Base-by-base conservation (phyloP, 176 grass and related monocot genomes). In the Bromus sterilis region DNA sequence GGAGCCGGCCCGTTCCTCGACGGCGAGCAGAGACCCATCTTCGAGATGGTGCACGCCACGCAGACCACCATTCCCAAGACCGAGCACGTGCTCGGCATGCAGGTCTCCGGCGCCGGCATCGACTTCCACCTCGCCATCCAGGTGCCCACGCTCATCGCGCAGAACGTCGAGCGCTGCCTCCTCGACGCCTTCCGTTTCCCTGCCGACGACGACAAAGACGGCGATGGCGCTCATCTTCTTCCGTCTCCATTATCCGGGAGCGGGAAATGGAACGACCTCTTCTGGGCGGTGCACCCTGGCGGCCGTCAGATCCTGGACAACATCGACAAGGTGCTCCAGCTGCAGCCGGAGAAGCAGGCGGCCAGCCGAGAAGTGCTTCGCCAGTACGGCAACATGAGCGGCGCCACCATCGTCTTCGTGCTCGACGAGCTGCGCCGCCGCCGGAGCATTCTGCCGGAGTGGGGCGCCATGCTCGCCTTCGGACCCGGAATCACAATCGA, bases 391-490 rank as follows among this genome's bases (percentile, higher is more conserved):
- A 93, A 87, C 78, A 82, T 87, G 84, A 80, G 80, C 4, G 81
- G 81, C 31, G 75, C 87, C 0, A 77, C 78, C 9, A 85, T 90
- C 1, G 9, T 87, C 1, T 90, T 93, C 58, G 84, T 93, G n/a
- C 81, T 93, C 21, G 87, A 90, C 20, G 81, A 93, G 84, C 77
- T 87, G 33, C 71, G 81, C 3, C 56, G 55, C 46, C 48, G 78
- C 14, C 66, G 64, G 28, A 37, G 69, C 11, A 56, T 79, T 13
- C 84, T 72, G 1, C 66, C 89, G 1, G 84, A 90, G 66, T 93
- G 80, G 80, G 91, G 91, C 7, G 91, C 74, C 18, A 82, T 93
- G 46, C 35, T 93, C 18, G 91, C 72, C 25, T 90, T 93, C 46
- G 91, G 87, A 14, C 87, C 91, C 0, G 91, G 91, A 0, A 31